Conservation (phyloP, 257 asterid species). For the Primulina huaijiensis region DNA sequence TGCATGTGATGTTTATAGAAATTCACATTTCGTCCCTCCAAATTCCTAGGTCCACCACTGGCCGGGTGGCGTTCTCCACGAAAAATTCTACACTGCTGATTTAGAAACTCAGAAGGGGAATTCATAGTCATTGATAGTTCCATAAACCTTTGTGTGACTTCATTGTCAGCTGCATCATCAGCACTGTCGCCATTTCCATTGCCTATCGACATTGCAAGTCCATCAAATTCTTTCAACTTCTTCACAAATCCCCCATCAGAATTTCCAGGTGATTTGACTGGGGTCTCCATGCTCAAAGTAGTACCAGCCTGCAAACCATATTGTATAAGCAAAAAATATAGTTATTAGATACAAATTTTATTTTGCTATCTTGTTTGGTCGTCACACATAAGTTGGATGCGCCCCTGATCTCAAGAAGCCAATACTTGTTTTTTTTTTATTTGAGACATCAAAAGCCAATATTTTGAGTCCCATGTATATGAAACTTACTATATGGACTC, state of each 20-base stretch:
- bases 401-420: not conserved
- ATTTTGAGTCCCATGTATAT: not conserved
- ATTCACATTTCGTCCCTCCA: not conserved
- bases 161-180: constrained; percentile 60
- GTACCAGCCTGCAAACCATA: constrained; percentile 56
- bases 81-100: not conserved
- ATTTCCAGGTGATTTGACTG: constrained; percentile 57
- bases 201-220: constrained; percentile 82
- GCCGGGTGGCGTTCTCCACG: not conserved
- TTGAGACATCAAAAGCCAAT: not conserved
- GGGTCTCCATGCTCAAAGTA: constrained; percentile 59
- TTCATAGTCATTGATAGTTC: constrained; percentile 11
- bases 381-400: not conserved
- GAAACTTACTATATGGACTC: constrained; percentile 75
- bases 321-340: constrained; percentile 17
- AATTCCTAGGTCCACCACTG: not conserved
- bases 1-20: too few relatives aligned
- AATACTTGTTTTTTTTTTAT: too few relatives aligned
- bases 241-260: constrained; percentile 57
- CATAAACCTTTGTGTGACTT: constrained; percentile 71
- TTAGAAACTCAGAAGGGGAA: constrained; percentile 15
- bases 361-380: not conserved
- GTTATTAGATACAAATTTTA: not conserved
- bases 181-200: constrained; percentile 54
- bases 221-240: constrained; percentile 79